phyloP scores from a whole-genome alignment of 2,329 filamentous ascomycete species.

The Colletotrichum sp. region DNA sequence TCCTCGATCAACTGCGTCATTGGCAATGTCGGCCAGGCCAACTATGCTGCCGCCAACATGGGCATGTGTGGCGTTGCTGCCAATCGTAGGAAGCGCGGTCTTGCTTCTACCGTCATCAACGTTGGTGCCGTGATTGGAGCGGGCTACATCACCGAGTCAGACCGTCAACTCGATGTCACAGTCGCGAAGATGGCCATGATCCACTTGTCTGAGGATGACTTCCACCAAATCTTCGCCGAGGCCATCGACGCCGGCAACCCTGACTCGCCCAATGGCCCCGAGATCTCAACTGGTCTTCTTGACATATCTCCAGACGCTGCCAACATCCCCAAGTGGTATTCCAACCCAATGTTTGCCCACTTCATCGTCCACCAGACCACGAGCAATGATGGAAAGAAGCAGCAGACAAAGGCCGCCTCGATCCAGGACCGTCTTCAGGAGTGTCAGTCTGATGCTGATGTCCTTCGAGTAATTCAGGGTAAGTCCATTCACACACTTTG shows the following conservation, averaged over 20 bases:
- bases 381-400: not conserved
- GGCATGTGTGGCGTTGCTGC: constrained; percentile 34
- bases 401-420: not conserved
- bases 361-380: not conserved
- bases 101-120: constrained; percentile 7
- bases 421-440: not conserved
- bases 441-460: not conserved
- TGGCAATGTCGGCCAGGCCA: constrained; percentile 31
- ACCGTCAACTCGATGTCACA: not conserved
- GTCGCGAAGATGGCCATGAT: not conserved
- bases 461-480: not conserved
- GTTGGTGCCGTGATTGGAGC: constrained; percentile 9
- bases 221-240: constrained; percentile 47
- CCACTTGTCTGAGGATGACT: constrained; percentile 29
- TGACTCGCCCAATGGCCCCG: not conserved
- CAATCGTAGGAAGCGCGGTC: constrained; percentile 22
- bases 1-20: constrained; percentile 29
- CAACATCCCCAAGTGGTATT: not conserved
- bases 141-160: not conserved
- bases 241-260: constrained; percentile 38
- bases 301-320: not conserved
- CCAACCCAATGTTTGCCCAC: not conserved
- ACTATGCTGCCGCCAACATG: constrained; percentile 38
- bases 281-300: not conserved
- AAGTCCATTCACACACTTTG: not conserved